phyloP scores from a whole-genome alignment of 2,329 filamentous ascomycete genomes.

The Neonectria punicea region DNA sequence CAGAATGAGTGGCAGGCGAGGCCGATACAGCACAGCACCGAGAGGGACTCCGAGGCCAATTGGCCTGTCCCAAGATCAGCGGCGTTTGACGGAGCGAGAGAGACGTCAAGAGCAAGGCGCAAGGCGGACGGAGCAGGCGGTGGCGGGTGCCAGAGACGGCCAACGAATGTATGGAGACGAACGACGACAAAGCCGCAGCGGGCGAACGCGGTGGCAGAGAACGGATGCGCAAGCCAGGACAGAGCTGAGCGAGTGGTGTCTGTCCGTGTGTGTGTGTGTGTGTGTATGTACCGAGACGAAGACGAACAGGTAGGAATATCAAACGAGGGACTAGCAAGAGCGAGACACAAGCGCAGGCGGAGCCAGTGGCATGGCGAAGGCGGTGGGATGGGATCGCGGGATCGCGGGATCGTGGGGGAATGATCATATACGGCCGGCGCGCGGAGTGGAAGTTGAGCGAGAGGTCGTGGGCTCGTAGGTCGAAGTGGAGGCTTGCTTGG shows the following conservation, averaged over 20 bases:
- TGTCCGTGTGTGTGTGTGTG: constrained; percentile 4
- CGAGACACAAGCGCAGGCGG: constrained; percentile 35
- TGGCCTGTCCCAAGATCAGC: constrained; percentile 36
- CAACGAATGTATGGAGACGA: constrained; percentile 1
- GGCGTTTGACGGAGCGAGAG: constrained; percentile 24
- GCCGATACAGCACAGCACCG: constrained; percentile 30
- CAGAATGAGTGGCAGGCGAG: constrained; percentile 42
- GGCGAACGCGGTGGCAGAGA: constrained; percentile 13
- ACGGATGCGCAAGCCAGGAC: constrained; percentile 21
- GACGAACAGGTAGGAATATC: constrained; percentile 32
- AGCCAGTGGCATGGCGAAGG: constrained; percentile 40
- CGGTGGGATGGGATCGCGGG: constrained; percentile 29
- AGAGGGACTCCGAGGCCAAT: constrained; percentile 35
- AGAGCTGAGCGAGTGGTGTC: constrained; percentile 31
- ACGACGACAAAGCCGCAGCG: constrained; percentile 4
- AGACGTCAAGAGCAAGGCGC: neutral
- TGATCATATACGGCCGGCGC: constrained; percentile 40
- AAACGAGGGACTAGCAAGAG: constrained; percentile 43
- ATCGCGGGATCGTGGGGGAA: constrained; percentile 29
- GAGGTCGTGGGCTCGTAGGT: neutral
- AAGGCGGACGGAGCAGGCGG: constrained; percentile 3
- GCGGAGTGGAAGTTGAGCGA: constrained; percentile 37
- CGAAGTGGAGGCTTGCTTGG: neutral
- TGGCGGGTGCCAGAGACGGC: neutral
- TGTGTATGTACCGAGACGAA: constrained; percentile 11